Evolutionary conservation across 23 red algal genomes (phyloP).

Genomic region (Gracilaria caudata): DNA sequence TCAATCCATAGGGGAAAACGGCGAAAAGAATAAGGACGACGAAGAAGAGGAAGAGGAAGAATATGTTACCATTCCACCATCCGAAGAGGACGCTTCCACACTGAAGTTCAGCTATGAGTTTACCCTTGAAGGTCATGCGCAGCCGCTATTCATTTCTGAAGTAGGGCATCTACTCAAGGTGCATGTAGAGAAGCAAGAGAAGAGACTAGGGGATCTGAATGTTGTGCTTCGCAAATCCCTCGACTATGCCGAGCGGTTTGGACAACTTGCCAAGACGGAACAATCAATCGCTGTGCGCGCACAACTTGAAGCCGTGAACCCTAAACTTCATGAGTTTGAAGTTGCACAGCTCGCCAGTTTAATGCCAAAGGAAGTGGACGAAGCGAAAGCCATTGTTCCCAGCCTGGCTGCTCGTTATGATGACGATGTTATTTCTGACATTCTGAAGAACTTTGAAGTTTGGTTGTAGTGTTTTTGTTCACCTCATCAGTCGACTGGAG

Average conservation of each 20-base stretch:
- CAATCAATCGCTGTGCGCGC: conserved; percentile 59
- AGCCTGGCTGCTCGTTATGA: conserved; percentile 64
- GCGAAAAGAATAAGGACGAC: background rate
- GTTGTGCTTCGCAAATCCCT: conserved; percentile 45
- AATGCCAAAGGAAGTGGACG: conserved; percentile 78
- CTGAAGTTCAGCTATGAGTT: conserved; percentile 60
- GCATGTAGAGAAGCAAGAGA: conserved; percentile 37
- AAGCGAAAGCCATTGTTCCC: conserved; percentile 83
- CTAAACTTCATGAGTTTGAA: conserved; percentile 78
- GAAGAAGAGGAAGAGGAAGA: conserved; percentile 32
- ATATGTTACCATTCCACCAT: conserved; percentile 12
- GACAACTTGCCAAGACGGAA: conserved; percentile 59
- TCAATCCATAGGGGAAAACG: background rate
- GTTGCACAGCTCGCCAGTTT: conserved; percentile 78
- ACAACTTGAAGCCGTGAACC: conserved; percentile 46
- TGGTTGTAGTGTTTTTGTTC: conserved; percentile 30
- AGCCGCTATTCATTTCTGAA: conserved; percentile 64
- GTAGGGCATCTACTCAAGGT: conserved; percentile 54
- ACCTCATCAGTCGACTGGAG: background rate
- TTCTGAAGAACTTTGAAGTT: conserved; percentile 78
- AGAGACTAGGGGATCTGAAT: conserved; percentile 48
- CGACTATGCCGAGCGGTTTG: conserved; percentile 58
- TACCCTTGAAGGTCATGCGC: conserved; percentile 27
- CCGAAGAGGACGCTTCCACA: conserved; percentile 56
- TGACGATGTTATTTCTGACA: conserved; percentile 75